These are phyloP conservation scores for Globisporangium spiculum DNA, from an alignment of 352 stramenopile genomes.

Conservation along the genomic window DNA sequence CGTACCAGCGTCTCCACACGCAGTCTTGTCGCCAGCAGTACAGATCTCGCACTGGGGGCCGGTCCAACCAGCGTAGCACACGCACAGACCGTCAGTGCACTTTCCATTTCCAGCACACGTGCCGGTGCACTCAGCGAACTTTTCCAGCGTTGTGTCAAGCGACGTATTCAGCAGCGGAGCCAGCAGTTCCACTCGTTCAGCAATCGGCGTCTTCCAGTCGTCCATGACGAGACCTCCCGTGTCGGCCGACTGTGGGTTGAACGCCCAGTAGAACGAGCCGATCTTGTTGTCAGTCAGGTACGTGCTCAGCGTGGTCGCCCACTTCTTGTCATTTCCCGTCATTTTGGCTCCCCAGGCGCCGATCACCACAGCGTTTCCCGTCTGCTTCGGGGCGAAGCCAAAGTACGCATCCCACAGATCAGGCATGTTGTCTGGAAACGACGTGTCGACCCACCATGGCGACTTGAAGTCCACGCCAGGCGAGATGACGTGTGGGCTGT, in stretches of 20 bases:
- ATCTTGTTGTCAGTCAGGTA: constrained; percentile 58
- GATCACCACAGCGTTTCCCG: constrained; percentile 55
- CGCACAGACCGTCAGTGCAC: constrained; percentile 43
- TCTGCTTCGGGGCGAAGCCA: constrained; percentile 57
- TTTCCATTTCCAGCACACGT: constrained; percentile 45
- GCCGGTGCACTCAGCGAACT: constrained; percentile 35
- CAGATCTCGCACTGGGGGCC: constrained; percentile 68
- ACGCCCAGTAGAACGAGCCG: constrained; percentile 74
- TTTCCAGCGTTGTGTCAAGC: constrained; percentile 36
- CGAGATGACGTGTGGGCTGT: constrained; percentile 64
- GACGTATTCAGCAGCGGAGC: constrained; percentile 35
- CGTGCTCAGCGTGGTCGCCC: constrained; percentile 41
- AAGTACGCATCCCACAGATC: constrained; percentile 67
- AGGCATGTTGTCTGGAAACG: constrained; percentile 67
- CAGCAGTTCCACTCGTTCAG: constrained; percentile 53
- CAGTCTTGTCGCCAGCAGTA: constrained; percentile 38
- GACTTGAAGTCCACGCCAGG: constrained; percentile 61
- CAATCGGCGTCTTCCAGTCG: constrained; percentile 68
- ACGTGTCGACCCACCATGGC: constrained; percentile 56
- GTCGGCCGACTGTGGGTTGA: constrained; percentile 74
- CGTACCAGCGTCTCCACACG: constrained; percentile 50
- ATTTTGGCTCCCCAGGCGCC: constrained; percentile 69
- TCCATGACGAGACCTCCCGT: constrained; percentile 61
- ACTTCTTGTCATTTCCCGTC: constrained; percentile 54
- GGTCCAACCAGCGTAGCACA: constrained; percentile 62